Evolutionary conservation across 1,139 yeast genomes (phyloP), one percentile per base, ranked within the genome.

Genomic region (Hyphopichia burtonii): DNA sequence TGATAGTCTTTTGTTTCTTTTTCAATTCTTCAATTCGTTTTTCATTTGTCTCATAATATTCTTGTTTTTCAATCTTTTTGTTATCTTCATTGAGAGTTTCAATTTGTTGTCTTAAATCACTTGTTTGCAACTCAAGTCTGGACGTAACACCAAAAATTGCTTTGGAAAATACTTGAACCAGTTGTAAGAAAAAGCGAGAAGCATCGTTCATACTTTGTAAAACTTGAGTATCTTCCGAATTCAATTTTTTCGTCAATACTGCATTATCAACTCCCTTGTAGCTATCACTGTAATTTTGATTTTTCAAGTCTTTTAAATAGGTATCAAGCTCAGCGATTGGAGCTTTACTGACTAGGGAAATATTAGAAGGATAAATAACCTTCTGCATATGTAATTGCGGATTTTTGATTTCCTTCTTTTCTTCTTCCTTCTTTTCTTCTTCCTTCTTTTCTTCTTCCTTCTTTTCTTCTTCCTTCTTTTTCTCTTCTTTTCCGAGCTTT

Each of bases 1-100:
- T 51, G 16, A 70, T 48, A 8, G 37, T 35, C 0, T 43, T 47
- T 43, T 71, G 76, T 28, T 55, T 61, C 3, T 38, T 40, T 5
- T 36, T 36, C 18, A 61, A 40, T 0, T 38, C 27, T 1, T 45
- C 41, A 4, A 67, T 52, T 27, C 54, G 54, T 2, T 50, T 46
- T 2, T 34, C 31, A 15, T 48, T 42, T 6, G 43, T 45, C 10
- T 44, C 45, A 9, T 39, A 16, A 8, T 34, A 11, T 27, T 37
- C 17, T 23, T 36, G 27, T 19, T 43, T 20, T 27, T 16, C 7
- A 4, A 32, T 42, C 5, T 43, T 32, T 2, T 41, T 31, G 6
- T 40, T 36, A 10, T 51, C 50, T n/a, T 42, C 44, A 14, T 44
- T 48, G 41, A 58, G 48, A 3, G 45, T 44, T 7, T 52, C 48